Conservation (phyloP, 2,329 filamentous ascomycete genomes). For the Daldinia eschscholtzii region DNA sequence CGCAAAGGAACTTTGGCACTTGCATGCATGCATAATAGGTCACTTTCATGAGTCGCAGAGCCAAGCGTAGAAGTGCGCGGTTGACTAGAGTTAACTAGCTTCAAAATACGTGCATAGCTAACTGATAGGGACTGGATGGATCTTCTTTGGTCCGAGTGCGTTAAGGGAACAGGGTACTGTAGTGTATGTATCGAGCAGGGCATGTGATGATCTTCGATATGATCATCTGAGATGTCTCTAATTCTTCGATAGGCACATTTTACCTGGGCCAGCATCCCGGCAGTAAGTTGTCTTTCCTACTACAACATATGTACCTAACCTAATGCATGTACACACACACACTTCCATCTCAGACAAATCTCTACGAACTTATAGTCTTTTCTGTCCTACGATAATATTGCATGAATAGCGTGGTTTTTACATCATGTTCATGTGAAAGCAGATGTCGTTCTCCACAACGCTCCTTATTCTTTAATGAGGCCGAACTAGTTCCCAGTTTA, state of each 20-base stretch:
- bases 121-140: constrained; percentile 5
- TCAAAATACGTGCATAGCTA: neutral
- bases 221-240: constrained; percentile 13
- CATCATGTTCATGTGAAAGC: constrained; percentile 3
- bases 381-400: neutral
- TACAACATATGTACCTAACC: neutral
- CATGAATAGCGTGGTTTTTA: neutral
- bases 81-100: neutral
- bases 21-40: constrained; percentile 6
- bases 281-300: neutral
- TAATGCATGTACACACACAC: neutral
- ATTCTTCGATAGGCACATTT: neutral
- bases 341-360: neutral
- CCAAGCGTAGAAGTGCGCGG: neutral
- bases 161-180: neutral
- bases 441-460: constrained; percentile 3
- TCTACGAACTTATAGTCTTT: neutral
- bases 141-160: constrained; percentile 4
- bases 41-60: constrained; percentile 20
- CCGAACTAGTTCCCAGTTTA: constrained; percentile 4
- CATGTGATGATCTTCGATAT: constrained; percentile 14
- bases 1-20: neutral
- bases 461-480: constrained; percentile 15
- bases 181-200: neutral
- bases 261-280: neutral